These are phyloP conservation scores for Dactylellina cionopaga DNA, from an alignment of 2,329 filamentous ascomycete genomes.

Conservation along the genomic window DNA sequence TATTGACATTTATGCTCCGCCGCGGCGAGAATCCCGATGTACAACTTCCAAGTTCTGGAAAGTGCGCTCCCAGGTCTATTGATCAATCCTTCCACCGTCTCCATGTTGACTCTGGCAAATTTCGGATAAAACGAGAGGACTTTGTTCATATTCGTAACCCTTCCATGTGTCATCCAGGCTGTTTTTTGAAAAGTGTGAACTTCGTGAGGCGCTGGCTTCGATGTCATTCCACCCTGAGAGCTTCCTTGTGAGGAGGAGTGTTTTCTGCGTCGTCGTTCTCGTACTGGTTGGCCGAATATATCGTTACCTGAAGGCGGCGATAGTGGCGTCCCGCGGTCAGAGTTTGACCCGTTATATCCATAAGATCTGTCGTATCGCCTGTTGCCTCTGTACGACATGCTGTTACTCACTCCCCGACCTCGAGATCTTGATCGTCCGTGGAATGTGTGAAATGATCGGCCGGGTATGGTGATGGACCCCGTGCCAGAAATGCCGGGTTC, in stretches of 20 bases:
- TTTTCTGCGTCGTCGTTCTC: slow-evolving; percentile 42
- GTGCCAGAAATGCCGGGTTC: slow-evolving; percentile 37
- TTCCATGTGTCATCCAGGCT: slow-evolving; percentile 54
- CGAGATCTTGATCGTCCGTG: slow-evolving; percentile 45
- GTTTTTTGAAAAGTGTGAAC: slow-evolving; percentile 43
- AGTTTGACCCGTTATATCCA: slow-evolving; percentile 39
- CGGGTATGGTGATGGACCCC: slow-evolving; percentile 38
- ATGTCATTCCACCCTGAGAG: slow-evolving; percentile 14
- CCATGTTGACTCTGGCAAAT: slow-evolving; percentile 54
- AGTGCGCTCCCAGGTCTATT: slow-evolving; percentile 53
- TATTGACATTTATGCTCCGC: slow-evolving; percentile 56
- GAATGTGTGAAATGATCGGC: slow-evolving; percentile 45
- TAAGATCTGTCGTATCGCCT: slow-evolving; percentile 37
- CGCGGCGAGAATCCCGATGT: slow-evolving; percentile 55
- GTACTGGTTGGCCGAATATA: slow-evolving; percentile 33
- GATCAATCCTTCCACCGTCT: slow-evolving; percentile 53
- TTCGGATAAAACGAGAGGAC: slow-evolving; percentile 55
- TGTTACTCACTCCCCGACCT: slow-evolving; percentile 40
- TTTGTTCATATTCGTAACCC: slow-evolving; percentile 55
- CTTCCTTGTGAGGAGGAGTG: slow-evolving; percentile 46
- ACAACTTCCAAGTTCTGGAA: slow-evolving; percentile 55
- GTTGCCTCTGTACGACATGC: slow-evolving; percentile 45
- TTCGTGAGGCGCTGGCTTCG: slow-evolving; percentile 42
- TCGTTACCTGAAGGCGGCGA: slow-evolving; percentile 47
- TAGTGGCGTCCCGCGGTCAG: slow-evolving; percentile 44